Conservation (phyloP, 2,329 filamentous ascomycete genomes). For the Metarhizium brunneum region DNA sequence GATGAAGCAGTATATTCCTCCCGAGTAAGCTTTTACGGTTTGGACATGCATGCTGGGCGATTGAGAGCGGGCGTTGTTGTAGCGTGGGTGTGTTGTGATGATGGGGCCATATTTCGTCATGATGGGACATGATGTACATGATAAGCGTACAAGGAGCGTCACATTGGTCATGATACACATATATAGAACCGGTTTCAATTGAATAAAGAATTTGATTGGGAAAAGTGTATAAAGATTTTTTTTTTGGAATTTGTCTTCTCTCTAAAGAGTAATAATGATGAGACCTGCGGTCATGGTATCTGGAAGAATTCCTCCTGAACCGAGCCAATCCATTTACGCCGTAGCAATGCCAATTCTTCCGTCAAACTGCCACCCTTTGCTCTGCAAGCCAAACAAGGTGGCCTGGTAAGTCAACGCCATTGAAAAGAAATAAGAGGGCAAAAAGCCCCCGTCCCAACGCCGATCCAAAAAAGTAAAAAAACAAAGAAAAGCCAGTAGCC, state of each 20-base stretch:
- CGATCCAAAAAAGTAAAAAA: background rate
- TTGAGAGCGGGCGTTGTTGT: background rate
- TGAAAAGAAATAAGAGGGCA: background rate
- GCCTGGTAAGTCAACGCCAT: background rate
- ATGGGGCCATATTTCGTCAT: background rate
- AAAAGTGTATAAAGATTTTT: background rate
- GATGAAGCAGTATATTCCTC: slow-evolving; percentile 64
- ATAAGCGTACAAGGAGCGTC: background rate
- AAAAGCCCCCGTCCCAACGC: background rate
- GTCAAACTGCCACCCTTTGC: background rate
- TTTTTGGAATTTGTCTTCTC: background rate
- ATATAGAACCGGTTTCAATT: background rate
- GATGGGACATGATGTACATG: slow-evolving; percentile 7
- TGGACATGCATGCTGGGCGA: too few species aligned
- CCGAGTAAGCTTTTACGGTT: slow-evolving; percentile 26
- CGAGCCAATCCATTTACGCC: background rate
- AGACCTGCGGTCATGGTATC: background rate
- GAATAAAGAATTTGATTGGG: background rate
- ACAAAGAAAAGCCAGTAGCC: background rate
- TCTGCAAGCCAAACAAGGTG: background rate
- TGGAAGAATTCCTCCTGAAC: background rate
- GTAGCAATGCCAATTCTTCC: background rate
- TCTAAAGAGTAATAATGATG: slow-evolving; percentile 1
- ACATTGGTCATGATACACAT: background rate
- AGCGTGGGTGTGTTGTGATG: slow-evolving; percentile 1